Conservation (phyloP, 352 stramenopile genomes). For the Phytopythium montanum region DNA sequence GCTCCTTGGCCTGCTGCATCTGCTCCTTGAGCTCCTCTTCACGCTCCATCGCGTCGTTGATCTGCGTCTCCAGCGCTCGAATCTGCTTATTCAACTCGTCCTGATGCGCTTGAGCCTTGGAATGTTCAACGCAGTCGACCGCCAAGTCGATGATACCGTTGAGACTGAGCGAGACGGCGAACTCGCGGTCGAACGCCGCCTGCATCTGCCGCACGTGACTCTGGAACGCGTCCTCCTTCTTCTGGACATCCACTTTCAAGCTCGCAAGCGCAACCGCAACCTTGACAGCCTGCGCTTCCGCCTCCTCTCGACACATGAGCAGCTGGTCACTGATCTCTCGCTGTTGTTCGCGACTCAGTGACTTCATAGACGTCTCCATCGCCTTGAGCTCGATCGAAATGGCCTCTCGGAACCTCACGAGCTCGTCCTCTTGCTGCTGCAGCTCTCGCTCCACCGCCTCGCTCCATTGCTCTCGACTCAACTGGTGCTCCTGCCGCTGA, state of each 20-base stretch:
- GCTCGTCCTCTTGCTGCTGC: constrained; percentile 46
- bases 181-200: constrained; percentile 9
- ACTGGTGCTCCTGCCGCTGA: constrained; percentile 17
- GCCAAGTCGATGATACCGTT: constrained; percentile 36
- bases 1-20: constrained; percentile 19
- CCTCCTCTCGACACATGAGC: constrained; percentile 43
- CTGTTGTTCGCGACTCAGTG: constrained; percentile 5
- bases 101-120: constrained; percentile 9
- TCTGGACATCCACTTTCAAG: constrained; percentile 13
- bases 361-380: not conserved
- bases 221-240: constrained; percentile 20
- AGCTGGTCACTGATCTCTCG: constrained; percentile 24
- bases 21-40: constrained; percentile 31
- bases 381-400: constrained; percentile 20
- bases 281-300: constrained; percentile 12
- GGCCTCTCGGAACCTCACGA: constrained; percentile 16
- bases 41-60: constrained; percentile 16
- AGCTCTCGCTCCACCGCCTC: constrained; percentile 38
- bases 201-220: constrained; percentile 11
- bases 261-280: not conserved
- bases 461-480: constrained; percentile 19
- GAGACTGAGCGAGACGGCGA: constrained; percentile 23
- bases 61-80: constrained; percentile 22
- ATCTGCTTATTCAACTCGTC: constrained; percentile 34
- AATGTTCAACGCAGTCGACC: constrained; percentile 38